Evolutionary conservation across 2,329 filamentous ascomycete genomes (phyloP), one percentile per base, ranked within the genome.

Genomic region (Pseudophaeomoniella oleicola): DNA sequence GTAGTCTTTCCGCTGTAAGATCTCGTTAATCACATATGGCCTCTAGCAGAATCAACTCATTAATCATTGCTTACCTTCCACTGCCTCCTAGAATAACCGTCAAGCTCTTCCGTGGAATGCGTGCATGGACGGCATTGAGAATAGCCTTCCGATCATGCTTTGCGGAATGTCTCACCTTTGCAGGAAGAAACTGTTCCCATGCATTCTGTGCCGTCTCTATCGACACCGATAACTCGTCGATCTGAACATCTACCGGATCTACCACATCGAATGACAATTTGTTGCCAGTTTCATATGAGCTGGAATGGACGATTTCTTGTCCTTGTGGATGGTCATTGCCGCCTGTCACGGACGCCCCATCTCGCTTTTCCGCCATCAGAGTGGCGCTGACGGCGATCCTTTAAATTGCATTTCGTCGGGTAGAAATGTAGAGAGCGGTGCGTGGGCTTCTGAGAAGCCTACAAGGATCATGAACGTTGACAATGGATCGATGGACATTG

Each of bases 1-100:
- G 84, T 92, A 0, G 85, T 90, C 56, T 93, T 93, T 35, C 85
- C 85, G 39, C 73, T 62, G 14, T 63, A 62, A 6, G 32, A 34
- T 10, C 32, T 27, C 22, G 22, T 27, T 27, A 27, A n/a, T 27
- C 6, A 27, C 6, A 6, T 6, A 27, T 6, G 22, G 22, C n/a
- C 6, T 27, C 22, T 27, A n/a, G 6, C 22, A 9, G 22, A n/a
- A n/a, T n/a, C n/a, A n/a, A n/a, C n/a, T n/a, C n/a, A n/a, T n/a
- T n/a, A n/a, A n/a, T n/a, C n/a, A n/a, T n/a, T 27, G 6, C n/a
- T 9, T 27, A 27, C 22, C 22, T 27, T 27, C 22, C 22, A 27
- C 22, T 27, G 9, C 22, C 22, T 27, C 22, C 22, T n/a, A 27
- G n/a, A n/a, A 27, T 27, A n/a, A 27, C 22, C 22, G 22, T 27